Percentiles rank a stretch among this genome's conserved stretches.
Conservation (phyloP, 2,329 filamentous ascomycete species). For the Stachybotrys elegans region DNA sequence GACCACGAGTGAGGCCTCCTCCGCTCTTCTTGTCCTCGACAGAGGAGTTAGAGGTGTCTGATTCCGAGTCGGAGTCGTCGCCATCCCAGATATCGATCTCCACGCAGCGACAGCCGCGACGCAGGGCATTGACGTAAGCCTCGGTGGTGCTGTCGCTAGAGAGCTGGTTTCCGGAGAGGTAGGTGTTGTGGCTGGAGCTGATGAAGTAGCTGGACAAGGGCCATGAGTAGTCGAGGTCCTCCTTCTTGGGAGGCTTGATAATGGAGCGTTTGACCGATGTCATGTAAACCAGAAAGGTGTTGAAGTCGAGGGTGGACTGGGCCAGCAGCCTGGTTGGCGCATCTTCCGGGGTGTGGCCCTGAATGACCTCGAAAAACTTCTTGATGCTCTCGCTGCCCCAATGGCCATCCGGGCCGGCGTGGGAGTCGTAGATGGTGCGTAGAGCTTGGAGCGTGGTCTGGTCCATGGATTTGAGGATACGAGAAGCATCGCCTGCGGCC, state of each 20-base stretch:
- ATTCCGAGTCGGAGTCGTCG: conserved; percentile 66
- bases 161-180: conserved; percentile 83
- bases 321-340: conserved; percentile 19
- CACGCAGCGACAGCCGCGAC: conserved; percentile 82
- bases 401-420: conserved; percentile 33
- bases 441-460: conserved; percentile 36
- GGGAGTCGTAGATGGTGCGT: conserved; percentile 39
- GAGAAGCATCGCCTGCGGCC: conserved; percentile 40
- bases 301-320: conserved; percentile 36
- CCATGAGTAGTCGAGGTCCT: conserved; percentile 64
- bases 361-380: conserved; percentile 41
- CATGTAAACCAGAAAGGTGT: conserved; percentile 52
- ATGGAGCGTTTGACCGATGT: conserved; percentile 41
- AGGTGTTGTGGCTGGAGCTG: conserved; percentile 93
- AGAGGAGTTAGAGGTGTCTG: conserved; percentile 47
- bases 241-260: conserved; percentile 31
- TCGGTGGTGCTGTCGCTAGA: conserved; percentile 82
- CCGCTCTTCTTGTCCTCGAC: conserved; percentile 42
- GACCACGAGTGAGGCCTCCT: too few species aligned
- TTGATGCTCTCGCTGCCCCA: conserved; percentile 42
- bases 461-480: conserved; percentile 35
- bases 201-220: conserved; percentile 90
- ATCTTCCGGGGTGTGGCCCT: conserved; percentile 32
- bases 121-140: conserved; percentile 78
- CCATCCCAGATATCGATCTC: conserved; percentile 97